Evolutionary conservation across 108 stramenopile species (phyloP).

Genomic region (Tribonema minus): DNA sequence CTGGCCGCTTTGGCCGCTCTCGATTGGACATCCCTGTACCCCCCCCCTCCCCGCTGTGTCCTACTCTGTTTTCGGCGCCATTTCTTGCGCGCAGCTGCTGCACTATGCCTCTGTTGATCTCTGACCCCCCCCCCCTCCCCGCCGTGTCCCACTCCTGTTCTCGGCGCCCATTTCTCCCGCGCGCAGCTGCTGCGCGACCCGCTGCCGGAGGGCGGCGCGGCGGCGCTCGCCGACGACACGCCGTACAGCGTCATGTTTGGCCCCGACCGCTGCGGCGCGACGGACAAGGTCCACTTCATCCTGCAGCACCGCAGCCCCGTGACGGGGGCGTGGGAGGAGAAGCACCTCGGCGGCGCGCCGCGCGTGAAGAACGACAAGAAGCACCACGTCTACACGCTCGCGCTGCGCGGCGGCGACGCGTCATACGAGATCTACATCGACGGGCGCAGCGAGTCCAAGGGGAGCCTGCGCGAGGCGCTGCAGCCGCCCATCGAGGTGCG

Average conservation of each 20-base stretch:
- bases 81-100: neutral
- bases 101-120: neutral
- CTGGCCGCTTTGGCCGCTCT: too few relatives aligned
- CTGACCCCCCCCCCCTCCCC: neutral
- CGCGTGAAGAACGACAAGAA: slow-evolving; percentile 61
- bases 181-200: slow-evolving; percentile 16
- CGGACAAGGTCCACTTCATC: slow-evolving; percentile 71
- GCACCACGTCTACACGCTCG: slow-evolving; percentile 92
- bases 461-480: too few relatives aligned
- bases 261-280: slow-evolving; percentile 91
- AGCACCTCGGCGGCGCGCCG: slow-evolving; percentile 44
- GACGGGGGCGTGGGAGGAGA: slow-evolving; percentile 84
- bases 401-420: slow-evolving; percentile 75
- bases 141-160: neutral
- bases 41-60: neutral
- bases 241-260: slow-evolving; percentile 98
- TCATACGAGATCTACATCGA: slow-evolving; percentile 94
- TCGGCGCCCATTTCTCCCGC: neutral
- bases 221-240: slow-evolving; percentile 64
- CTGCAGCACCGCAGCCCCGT: slow-evolving; percentile 83
- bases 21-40: too few relatives aligned
- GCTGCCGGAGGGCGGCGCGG: neutral
- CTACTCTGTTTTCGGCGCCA: too few relatives aligned
- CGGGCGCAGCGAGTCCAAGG: slow-evolving; percentile 50
- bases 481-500: neutral